phyloP scores from a whole-genome alignment of 169 alveolate species.

The Babesia ovata region DNA sequence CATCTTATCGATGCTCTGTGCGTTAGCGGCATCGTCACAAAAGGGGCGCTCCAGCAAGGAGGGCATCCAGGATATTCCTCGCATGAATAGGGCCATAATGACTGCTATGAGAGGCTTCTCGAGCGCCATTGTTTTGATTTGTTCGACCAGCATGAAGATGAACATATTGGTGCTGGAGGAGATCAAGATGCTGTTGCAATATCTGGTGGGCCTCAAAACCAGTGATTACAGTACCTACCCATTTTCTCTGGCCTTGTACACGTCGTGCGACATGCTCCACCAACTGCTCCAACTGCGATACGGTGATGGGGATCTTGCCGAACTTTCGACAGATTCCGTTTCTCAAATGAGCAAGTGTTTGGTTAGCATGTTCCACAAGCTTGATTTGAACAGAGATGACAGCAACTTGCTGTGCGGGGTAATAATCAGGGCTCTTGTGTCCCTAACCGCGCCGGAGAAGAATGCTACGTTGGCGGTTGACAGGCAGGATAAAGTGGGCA shows the following conservation, averaged over 20 bases:
- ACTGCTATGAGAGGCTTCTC: slow-evolving; percentile 39
- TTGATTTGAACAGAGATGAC: slow-evolving; percentile 43
- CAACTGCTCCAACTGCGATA: slow-evolving; percentile 57
- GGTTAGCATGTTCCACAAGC: slow-evolving; percentile 11
- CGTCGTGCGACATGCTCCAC: slow-evolving; percentile 54
- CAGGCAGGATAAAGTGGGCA: slow-evolving; percentile 10
- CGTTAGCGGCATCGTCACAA: slow-evolving; percentile 19
- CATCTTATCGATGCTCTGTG: slow-evolving; percentile 42
- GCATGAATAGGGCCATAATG: slow-evolving; percentile 32
- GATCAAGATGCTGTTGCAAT: slow-evolving; percentile 30
- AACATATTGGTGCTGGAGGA: slow-evolving; percentile 41
- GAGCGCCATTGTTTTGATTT: slow-evolving; percentile 33
- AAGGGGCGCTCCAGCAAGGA: slow-evolving; percentile 6
- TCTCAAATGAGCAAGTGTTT: slow-evolving; percentile 41
- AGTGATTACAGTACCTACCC: slow-evolving; percentile 30
- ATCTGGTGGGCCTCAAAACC: slow-evolving; percentile 26
- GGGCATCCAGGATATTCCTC: not conserved
- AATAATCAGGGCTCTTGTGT: slow-evolving; percentile 41
- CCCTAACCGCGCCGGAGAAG: slow-evolving; percentile 45
- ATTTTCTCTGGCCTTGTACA: slow-evolving; percentile 39
- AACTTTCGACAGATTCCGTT: slow-evolving; percentile 20
- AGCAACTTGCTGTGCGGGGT: slow-evolving; percentile 38
- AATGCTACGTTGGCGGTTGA: slow-evolving; percentile 37
- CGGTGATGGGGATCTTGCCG: slow-evolving; percentile 1
- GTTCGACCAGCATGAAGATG: slow-evolving; percentile 30